Conservation (phyloP, 495 filamentous ascomycete genomes). For the Podospora sp. region DNA sequence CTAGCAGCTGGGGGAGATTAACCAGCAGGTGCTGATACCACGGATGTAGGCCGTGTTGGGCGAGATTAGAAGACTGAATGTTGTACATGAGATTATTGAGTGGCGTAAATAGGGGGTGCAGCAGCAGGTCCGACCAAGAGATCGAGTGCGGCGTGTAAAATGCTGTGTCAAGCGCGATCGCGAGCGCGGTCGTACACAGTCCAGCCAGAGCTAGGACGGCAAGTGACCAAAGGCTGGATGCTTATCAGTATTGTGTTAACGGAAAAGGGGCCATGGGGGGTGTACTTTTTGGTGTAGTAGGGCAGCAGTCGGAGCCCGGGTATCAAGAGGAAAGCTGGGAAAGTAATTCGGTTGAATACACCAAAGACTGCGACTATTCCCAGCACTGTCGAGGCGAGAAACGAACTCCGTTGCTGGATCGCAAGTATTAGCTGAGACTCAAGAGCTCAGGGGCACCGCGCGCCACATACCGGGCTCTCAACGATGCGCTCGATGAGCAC, state of each 20-base stretch:
- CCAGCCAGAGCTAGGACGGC: conserved; percentile 62
- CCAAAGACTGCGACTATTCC: conserved; percentile 82
- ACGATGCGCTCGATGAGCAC: conserved; percentile 85
- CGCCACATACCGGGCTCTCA: conserved; percentile 65
- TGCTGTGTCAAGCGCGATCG: conserved; percentile 76
- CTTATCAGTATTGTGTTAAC: conserved; percentile 30
- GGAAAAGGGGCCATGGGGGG: background rate
- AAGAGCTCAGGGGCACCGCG: background rate
- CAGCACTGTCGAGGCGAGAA: conserved; percentile 73
- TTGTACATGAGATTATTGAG: conserved; percentile 94
- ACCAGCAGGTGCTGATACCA: conserved; percentile 84
- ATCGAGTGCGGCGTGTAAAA: conserved; percentile 70
- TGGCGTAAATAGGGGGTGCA: conserved; percentile 77
- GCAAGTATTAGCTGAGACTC: conserved; percentile 21
- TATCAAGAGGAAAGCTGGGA: conserved; percentile 85
- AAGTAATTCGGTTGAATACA: conserved; percentile 94
- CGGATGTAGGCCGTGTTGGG: conserved; percentile 88
- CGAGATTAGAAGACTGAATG: conserved; percentile 71
- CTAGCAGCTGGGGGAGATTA: conserved; percentile 87
- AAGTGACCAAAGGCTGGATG: conserved; percentile 66
- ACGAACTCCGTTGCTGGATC: conserved; percentile 66
- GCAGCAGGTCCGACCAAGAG: conserved; percentile 56
- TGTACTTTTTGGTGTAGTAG: conserved; percentile 80
- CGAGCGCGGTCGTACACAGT: conserved; percentile 64
- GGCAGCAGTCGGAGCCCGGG: conserved; percentile 80